phyloP scores from a whole-genome alignment of 2,329 filamentous ascomycete genomes.

The Endoconidiophora polonica region DNA sequence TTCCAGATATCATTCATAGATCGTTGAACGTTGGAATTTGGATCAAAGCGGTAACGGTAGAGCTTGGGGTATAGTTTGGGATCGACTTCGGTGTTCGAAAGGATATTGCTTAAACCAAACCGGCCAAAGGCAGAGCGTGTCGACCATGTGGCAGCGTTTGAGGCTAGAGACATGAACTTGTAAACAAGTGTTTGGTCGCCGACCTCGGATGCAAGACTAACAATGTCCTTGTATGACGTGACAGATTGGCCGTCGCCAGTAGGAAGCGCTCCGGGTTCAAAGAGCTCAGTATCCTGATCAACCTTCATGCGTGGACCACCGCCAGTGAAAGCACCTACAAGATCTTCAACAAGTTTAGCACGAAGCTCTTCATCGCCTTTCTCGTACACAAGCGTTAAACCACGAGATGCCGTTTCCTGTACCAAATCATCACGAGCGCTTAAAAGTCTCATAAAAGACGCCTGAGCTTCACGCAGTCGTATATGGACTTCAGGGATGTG shows the following conservation, averaged over 20 bases:
- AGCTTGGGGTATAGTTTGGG: conserved; percentile 92
- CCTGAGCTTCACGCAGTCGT: conserved; percentile 62
- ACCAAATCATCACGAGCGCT: conserved; percentile 84
- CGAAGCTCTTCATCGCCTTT: conserved; percentile 70
- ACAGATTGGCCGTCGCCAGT: conserved; percentile 80
- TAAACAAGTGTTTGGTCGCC: conserved; percentile 94
- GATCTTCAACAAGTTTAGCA: conserved; percentile 67
- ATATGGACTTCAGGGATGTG: conserved; percentile 58
- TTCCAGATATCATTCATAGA: conserved; percentile 99
- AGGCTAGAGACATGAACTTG: conserved; percentile 93
- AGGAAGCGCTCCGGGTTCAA: conserved; percentile 76
- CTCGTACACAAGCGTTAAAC: conserved; percentile 84
- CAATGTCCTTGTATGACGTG: conserved; percentile 95
- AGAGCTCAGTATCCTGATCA: conserved; percentile 78
- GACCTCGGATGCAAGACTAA: conserved; percentile 90
- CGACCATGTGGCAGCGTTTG: conserved; percentile 92
- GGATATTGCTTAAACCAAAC: conserved; percentile 80
- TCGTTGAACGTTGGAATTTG: conserved; percentile 76
- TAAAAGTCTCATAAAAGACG: conserved; percentile 73
- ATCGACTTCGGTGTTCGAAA: conserved; percentile 76
- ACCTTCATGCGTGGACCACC: conserved; percentile 62
- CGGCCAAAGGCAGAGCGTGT: conserved; percentile 91
- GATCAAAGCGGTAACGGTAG: conserved; percentile 87
- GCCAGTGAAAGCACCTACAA: conserved; percentile 78
- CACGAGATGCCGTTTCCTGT: conserved; percentile 85